Conservation (phyloP, 2,329 filamentous ascomycete genomes). For the Hypoxylon sp. region DNA sequence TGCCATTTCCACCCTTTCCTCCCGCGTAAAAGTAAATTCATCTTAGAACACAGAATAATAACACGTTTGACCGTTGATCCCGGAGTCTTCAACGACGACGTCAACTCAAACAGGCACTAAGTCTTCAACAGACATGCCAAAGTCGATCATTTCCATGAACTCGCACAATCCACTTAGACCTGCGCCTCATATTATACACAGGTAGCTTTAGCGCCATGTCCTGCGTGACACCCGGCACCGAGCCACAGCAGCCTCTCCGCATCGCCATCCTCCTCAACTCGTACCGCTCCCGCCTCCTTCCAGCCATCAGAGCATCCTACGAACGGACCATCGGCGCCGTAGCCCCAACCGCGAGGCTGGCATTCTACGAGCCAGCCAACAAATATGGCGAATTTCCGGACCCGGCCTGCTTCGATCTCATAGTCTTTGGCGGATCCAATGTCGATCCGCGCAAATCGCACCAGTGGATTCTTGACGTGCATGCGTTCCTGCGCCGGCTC, state of each 20-base stretch:
- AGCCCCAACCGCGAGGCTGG: conserved; percentile 50
- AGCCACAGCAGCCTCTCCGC: conserved; percentile 45
- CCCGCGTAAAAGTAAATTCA: background rate
- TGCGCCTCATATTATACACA: conserved; percentile 17
- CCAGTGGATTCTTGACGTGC: conserved; percentile 60
- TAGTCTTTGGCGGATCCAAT: conserved; percentile 61
- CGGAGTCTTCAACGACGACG: conserved; percentile 36
- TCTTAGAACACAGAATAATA: conserved; percentile 1
- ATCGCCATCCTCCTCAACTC: conserved; percentile 59
- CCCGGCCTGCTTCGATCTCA: conserved; percentile 58
- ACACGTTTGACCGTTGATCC: conserved; percentile 5
- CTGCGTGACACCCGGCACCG: conserved; percentile 14
- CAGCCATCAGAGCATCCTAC: conserved; percentile 56
- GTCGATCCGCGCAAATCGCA: conserved; percentile 58
- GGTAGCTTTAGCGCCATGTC: conserved; percentile 25
- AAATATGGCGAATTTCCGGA: conserved; percentile 54
- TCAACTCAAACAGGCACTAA: conserved; percentile 24
- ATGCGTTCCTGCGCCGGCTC: conserved; percentile 57
- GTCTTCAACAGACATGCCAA: conserved; percentile 52
- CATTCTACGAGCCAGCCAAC: conserved; percentile 59
- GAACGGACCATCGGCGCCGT: conserved; percentile 54
- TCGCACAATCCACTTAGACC: conserved; percentile 17
- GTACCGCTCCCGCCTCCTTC: conserved; percentile 56
- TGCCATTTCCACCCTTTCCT: conserved; percentile 1
- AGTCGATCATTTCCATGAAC: conserved; percentile 19